Base-by-base conservation (phyloP, 345 rosid species). In the Corchorus olitorius region DNA sequence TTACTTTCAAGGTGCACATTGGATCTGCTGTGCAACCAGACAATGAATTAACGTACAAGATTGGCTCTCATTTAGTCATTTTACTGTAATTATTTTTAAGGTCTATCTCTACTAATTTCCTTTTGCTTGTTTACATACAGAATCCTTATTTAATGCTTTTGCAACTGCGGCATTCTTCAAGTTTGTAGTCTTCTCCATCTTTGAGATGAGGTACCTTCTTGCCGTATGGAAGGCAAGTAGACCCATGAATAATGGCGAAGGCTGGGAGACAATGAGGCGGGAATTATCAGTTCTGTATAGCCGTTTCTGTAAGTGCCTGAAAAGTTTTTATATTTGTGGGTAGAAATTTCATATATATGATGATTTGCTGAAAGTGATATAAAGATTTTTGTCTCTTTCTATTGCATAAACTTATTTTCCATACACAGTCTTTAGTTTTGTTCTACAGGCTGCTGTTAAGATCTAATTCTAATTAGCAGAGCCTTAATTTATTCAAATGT, bases 151-250 rank as follows among this genome's bases (percentile, higher is more conserved):
- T 78, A 93, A 96, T 80, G 99, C 99, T 70, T 96, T 96, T 87
- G 99, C 98, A 65, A 93, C 98, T 37, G 99, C 97, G 10, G 97
- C 98, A 52, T 96, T 96, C 88, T 96, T 96, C 98, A 96, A 96
- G 88, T 96, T 96, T 58, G 97, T 93, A 53, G 97, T 96, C 78
- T 96, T 96, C 83, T 96, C 99, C 34, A 96, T 96, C 64, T 96
- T 96, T 83, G 99, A 96, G 91, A 96, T 93, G 98, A 90, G 98
- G 83, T 93, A 92, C 86, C 99, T 96, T 81, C 94, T 96, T 46
- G 91, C 97, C 35, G 90, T 96, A 81, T 96, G 99, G 99, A 96
- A 96, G 88, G 98, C 98, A 75, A 90, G 91, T 76, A 84, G 99
- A 75, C 92, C 97, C 74, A 84, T 90, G 85, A 92, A 84, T 83